Percentiles rank a stretch among this genome's conserved stretches.
Evolutionary conservation across 192 early-diverging fungal species (phyloP).

Genomic region (Rhizoclosmatium globosum): DNA sequence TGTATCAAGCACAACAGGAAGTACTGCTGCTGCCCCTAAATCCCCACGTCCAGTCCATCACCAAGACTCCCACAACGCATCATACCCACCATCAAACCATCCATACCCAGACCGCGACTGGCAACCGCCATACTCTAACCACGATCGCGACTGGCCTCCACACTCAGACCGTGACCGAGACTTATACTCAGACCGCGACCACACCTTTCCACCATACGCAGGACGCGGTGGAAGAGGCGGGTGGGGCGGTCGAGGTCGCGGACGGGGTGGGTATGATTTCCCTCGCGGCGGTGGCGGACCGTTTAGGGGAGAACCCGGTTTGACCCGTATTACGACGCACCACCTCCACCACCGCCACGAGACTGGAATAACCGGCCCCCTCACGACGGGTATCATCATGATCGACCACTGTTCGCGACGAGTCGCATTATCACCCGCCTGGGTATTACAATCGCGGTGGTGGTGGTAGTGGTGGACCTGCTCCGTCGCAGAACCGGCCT

Average conservation of each 20-base stretch:
- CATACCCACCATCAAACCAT: not conserved
- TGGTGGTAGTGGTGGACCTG: not conserved
- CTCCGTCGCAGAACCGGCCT: not conserved
- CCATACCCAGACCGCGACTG: not conserved
- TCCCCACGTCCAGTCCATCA: not conserved
- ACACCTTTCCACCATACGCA: not conserved
- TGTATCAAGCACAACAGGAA: too few species aligned
- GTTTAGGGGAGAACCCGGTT: not conserved
- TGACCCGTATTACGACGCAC: not conserved
- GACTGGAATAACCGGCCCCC: not conserved
- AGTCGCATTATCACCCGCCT: constrained; percentile 15
- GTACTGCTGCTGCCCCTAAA: not conserved
- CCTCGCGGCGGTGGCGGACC: constrained; percentile 3
- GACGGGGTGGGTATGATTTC: constrained; percentile 1
- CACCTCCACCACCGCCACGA: not conserved
- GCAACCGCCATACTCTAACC: not conserved
- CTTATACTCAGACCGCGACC: too few species aligned
- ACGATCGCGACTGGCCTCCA: not conserved
- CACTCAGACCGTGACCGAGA: not conserved
- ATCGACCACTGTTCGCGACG: not conserved
- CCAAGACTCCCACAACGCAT: not conserved
- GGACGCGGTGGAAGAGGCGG: not conserved
- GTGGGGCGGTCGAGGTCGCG: not conserved
- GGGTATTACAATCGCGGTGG: not conserved
- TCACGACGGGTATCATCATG: not conserved